Evolutionary conservation across 768 basidiomycete species (phyloP).

Genomic region (Saitozyma sp.): DNA sequence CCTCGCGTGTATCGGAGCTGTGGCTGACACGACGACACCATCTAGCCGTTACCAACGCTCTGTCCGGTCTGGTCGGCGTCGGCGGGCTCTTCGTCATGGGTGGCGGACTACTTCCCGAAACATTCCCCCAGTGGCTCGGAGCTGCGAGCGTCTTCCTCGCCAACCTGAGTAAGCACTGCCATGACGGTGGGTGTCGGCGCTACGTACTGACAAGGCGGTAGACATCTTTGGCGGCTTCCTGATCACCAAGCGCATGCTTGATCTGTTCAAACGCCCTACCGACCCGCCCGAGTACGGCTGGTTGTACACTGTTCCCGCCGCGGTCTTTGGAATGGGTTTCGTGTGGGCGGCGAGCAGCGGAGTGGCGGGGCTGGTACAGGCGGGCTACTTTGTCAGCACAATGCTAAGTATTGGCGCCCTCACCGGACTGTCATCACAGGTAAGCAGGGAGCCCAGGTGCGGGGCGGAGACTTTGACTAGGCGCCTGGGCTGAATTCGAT

Average conservation of each 20-base stretch:
- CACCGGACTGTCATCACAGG: slow-evolving; percentile 67
- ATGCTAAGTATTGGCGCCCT: slow-evolving; percentile 87
- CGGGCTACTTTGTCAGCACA: slow-evolving; percentile 80
- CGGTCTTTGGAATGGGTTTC: slow-evolving; percentile 80
- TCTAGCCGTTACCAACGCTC: slow-evolving; percentile 74
- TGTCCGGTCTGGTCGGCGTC: slow-evolving; percentile 81
- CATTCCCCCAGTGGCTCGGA: slow-evolving; percentile 75
- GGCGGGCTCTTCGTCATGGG: slow-evolving; percentile 91
- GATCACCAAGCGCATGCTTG: slow-evolving; percentile 86
- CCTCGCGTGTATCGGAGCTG: not conserved
- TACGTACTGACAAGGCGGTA: not conserved
- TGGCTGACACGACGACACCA: not conserved
- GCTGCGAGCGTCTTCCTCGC: slow-evolving; percentile 82
- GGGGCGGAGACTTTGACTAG: not conserved
- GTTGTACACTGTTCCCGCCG: slow-evolving; percentile 76
- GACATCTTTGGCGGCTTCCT: slow-evolving; percentile 84
- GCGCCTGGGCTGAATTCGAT: not conserved
- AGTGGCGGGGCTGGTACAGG: slow-evolving; percentile 81
- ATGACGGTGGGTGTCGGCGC: not conserved
- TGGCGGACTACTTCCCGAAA: slow-evolving; percentile 77
- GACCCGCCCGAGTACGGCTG: slow-evolving; percentile 87
- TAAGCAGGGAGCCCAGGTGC: not conserved
- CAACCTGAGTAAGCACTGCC: slow-evolving; percentile 60
- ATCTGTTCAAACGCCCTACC: slow-evolving; percentile 84
- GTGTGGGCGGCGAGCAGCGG: slow-evolving; percentile 78